Base-by-base conservation (phyloP, 306 rosid genomes). In the Quercus glauca region DNA sequence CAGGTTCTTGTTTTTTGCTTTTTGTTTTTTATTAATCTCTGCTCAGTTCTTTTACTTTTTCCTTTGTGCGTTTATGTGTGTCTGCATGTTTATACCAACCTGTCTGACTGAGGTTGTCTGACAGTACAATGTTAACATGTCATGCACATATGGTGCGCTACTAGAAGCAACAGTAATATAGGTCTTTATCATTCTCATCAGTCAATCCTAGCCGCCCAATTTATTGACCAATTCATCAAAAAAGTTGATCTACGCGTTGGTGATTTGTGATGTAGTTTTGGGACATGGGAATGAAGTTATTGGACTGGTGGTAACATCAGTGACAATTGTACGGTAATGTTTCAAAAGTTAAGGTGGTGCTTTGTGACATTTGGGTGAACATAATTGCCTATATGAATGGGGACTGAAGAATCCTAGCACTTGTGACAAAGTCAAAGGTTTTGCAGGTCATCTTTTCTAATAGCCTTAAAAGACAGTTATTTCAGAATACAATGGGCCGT, bases 391-490 rank as follows among this genome's bases (percentile, higher is more conserved):
- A 20, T 6, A 69, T 64, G 68, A 63, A 68, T 1, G 29, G n/a
- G 4, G 35, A 10, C 33, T 31, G 25, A 17, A 45, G 25, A 59
- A 56, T 69, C 43, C n/a, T 6, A 13, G 35, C 29, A 52, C 69
- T 41, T 26, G 75, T 49, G 81, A 89, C 83, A 18, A 18, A 76
- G 86, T 88, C 89, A 83, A 74, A 76, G 73, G 53, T 25, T 19
- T 58, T 2, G 7, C n/a, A 8, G 79, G 61, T 61, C 41, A 14
- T 28, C 37, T 81, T 84, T 65, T 65, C 35, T 2, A 18, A 3
- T 3, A 10, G 8, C 6, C 23, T 31, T 2, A 13, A 14, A 14
- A 33, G 8, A 10, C 23, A 5, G 1, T 33, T 6, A 35, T 35
- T 35, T 35, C 41, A 35, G 2, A 35, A 35, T 35, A 35, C 41